Evolutionary conservation across 768 basidiomycete genomes (phyloP), one percentile per base, ranked within the genome.

Genomic region (Termitomyces bulborhizus): DNA sequence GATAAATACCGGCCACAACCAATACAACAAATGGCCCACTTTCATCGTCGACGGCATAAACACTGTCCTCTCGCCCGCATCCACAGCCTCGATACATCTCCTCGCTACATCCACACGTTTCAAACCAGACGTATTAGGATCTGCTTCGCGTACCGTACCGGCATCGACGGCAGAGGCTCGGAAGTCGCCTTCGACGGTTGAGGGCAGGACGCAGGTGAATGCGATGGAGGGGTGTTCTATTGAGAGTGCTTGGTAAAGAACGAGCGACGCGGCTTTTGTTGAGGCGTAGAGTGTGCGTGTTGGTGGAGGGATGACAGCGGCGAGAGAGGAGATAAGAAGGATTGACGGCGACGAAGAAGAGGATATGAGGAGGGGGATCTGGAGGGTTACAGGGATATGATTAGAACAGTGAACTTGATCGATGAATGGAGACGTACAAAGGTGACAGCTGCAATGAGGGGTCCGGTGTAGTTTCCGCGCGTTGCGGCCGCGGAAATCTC

Each of bases 241-340:
- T 4, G 90, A 73, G 32, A 93, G 81, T 0, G 86, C 76, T 67
- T 90, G 88, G 67, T 84, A 93, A 54, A 94, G 82, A 5, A 86
- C 59, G 29, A 90, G 78, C 1, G 88, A 83, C 0, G 93, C 88
- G 2, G 86, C 76, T 68, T 98, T 97, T 9, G 88, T 90, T 3
- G 92, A 83, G 0, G 80, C 83, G 65, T 98, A 98, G 36, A 98
- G 71, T 0, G 90, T 73, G 6, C 94, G 85, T 0, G 90, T 93
- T 0, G 94, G 94, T 0, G 93, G 83, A 2, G 94, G 90, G 36
- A 94, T 84, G 6, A 86, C 74, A 2, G 90, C 83, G 2, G 86
- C 94, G 3, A 87, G 73, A 29, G 86, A 88, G 7, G 91, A 91
- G 36, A 97, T 66, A 41, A 95, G 82, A 27, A 92, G 80, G 37